Conservation (phyloP, 164 flowering plant genomes). For the Protea cynaroides region DNA sequence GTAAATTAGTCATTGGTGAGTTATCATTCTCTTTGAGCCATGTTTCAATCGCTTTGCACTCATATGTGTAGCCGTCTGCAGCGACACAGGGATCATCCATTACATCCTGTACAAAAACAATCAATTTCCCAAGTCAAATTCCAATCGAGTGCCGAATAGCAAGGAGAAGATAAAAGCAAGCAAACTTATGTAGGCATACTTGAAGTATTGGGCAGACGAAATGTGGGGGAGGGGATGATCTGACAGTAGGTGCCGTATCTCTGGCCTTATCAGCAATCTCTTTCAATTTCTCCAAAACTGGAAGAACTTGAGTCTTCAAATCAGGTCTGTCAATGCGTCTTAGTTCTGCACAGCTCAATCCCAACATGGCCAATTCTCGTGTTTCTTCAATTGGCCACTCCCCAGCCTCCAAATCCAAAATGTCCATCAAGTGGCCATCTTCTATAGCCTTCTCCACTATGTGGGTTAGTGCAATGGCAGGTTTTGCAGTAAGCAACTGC, state of each 20-base stretch:
- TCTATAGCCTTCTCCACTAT: conserved; percentile 59
- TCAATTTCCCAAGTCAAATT: background rate
- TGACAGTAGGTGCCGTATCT: conserved; percentile 10
- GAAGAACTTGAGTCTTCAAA: conserved; percentile 50
- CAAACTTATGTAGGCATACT: conserved; percentile 27
- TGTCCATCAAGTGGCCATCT: conserved; percentile 28
- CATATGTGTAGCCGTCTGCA: conserved; percentile 86
- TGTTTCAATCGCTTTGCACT: conserved; percentile 58
- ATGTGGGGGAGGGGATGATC: conserved; percentile 47
- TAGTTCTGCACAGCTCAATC: conserved; percentile 63
- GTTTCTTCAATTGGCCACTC: conserved; percentile 76
- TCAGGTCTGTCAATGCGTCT: conserved; percentile 70
- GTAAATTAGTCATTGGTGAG: conserved; percentile 67
- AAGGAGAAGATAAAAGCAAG: no score
- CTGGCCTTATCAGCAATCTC: conserved; percentile 40
- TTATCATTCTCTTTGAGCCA: conserved; percentile 58
- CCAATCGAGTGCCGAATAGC: background rate
- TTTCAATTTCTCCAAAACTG: conserved; percentile 55
- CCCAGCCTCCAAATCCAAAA: conserved; percentile 64
- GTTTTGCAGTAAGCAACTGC: conserved; percentile 76
- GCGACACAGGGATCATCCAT: conserved; percentile 86
- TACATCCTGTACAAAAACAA: conserved; percentile 45
- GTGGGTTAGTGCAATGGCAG: conserved; percentile 60
- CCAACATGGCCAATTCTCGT: conserved; percentile 52
- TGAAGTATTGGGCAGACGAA: conserved; percentile 75